These are phyloP conservation scores for Mucor indicus DNA, from an alignment of 371 early-diverging fungal species.

Conservation along the genomic window DNA sequence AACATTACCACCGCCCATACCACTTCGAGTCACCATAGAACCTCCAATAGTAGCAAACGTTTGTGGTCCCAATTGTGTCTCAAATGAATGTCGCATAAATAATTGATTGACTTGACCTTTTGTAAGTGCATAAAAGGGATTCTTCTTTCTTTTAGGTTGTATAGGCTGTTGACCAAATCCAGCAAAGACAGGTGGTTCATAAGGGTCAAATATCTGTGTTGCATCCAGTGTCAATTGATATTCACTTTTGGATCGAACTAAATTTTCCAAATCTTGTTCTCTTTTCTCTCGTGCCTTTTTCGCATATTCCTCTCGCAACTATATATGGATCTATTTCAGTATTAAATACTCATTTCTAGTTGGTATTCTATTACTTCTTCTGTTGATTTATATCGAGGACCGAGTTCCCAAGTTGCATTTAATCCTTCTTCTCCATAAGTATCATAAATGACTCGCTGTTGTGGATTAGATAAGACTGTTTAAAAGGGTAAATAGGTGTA, in stretches of 20 bases:
- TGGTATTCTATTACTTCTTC: conserved; percentile 66
- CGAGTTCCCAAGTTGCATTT: conserved; percentile 72
- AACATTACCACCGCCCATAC: conserved; percentile 77
- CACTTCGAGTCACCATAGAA: conserved; percentile 67
- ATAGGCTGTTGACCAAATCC: conserved; percentile 28
- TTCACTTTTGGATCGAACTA: conserved; percentile 67
- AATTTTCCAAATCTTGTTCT: conserved; percentile 76
- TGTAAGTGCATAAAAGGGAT: conserved; percentile 30
- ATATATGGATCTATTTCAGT: not conserved
- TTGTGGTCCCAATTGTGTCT: conserved; percentile 71
- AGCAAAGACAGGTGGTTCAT: conserved; percentile 52
- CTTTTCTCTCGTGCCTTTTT: conserved; percentile 62
- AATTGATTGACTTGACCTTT: conserved; percentile 67
- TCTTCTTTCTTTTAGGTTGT: conserved; percentile 14
- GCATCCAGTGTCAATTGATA: conserved; percentile 56
- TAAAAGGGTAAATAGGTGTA: not conserved
- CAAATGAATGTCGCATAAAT: conserved; percentile 81
- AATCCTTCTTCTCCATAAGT: conserved; percentile 88
- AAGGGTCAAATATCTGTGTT: conserved; percentile 53
- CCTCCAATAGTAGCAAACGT: conserved; percentile 67
- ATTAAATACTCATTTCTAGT: not conserved
- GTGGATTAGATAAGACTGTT: conserved; percentile 78
- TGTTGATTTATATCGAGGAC: conserved; percentile 71
- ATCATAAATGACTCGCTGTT: conserved; percentile 87
- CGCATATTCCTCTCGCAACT: conserved; percentile 87